These are phyloP conservation scores for Aspergillus conjunctus DNA, from an alignment of 495 filamentous ascomycete genomes.

Conservation along the genomic window DNA sequence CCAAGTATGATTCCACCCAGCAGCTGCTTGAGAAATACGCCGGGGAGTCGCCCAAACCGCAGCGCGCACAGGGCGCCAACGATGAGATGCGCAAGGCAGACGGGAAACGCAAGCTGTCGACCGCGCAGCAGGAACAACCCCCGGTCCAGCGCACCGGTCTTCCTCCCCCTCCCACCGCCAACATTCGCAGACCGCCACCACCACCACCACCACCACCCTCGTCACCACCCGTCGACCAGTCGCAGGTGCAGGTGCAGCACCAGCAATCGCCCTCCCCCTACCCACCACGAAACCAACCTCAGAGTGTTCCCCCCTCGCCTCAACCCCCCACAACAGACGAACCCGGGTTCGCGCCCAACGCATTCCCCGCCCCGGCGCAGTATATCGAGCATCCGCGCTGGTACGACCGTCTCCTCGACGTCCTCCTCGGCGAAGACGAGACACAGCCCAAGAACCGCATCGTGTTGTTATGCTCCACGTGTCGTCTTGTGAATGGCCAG, in stretches of 20 bases:
- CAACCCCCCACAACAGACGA: conserved; percentile 31
- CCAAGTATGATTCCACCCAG: conserved; percentile 92
- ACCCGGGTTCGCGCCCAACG: conserved; percentile 63
- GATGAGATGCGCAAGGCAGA: conserved; percentile 29
- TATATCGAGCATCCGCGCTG: conserved; percentile 64
- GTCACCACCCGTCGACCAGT: conserved; percentile 20
- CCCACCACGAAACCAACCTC: conserved; percentile 17
- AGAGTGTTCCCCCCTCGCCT: conserved; percentile 22
- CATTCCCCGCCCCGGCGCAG: conserved; percentile 51
- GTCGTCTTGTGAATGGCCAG: conserved; percentile 92
- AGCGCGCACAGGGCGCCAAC: conserved; percentile 30
- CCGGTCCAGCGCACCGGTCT: conserved; percentile 57
- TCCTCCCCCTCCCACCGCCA: conserved; percentile 82
- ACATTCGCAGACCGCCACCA: conserved; percentile 56
- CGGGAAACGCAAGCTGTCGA: conserved; percentile 14
- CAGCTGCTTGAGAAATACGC: conserved; percentile 94
- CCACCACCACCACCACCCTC: conserved; percentile 20
- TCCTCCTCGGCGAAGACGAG: conserved; percentile 94
- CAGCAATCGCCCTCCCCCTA: conserved; percentile 10
- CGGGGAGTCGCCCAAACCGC: conserved; percentile 56
- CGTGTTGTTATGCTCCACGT: conserved; percentile 80
- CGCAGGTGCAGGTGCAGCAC: background rate
- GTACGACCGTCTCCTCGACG: conserved; percentile 93
- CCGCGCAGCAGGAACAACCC: conserved; percentile 16
- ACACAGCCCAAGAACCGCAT: conserved; percentile 87